Percentiles rank a stretch among this genome's conserved stretches.
Evolutionary conservation across 2,329 filamentous ascomycete genomes (phyloP).

Genomic region (Ophiostoma novo-ulmi): DNA sequence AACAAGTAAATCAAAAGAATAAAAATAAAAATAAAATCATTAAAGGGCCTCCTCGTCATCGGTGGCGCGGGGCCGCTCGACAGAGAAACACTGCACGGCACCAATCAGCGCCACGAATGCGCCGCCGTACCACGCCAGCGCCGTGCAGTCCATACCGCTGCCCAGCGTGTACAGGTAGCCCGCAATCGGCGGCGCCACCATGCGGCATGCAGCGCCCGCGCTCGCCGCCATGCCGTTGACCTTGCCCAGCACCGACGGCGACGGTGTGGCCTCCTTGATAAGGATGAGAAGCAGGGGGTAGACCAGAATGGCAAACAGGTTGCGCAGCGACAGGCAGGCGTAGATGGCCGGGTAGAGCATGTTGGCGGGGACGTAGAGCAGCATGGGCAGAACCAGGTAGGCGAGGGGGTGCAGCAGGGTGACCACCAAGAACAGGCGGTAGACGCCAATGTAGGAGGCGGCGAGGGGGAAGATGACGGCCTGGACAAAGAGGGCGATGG

Average conservation of each 20-base stretch:
- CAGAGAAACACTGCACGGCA: conserved; percentile 55
- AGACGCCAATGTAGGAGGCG: conserved; percentile 54
- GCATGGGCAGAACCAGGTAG: conserved; percentile 55
- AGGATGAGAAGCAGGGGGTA: conserved; percentile 63
- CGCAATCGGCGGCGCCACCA: conserved; percentile 60
- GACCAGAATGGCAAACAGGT: conserved; percentile 57
- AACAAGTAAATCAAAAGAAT: not conserved
- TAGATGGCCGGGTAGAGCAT: conserved; percentile 56
- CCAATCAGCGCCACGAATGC: conserved; percentile 52
- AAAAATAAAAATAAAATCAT: not conserved
- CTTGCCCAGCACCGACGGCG: conserved; percentile 52
- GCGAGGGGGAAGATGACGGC: conserved; percentile 61
- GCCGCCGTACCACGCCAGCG: conserved; percentile 60
- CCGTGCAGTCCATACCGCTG: conserved; percentile 54
- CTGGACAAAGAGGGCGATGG: conserved; percentile 69
- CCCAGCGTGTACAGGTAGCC: conserved; percentile 60
- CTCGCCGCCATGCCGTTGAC: conserved; percentile 63
- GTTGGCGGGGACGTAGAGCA: conserved; percentile 51
- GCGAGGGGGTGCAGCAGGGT: conserved; percentile 57
- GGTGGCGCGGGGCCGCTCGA: conserved; percentile 34
- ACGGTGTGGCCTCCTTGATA: conserved; percentile 61
- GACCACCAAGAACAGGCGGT: conserved; percentile 53
- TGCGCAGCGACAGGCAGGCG: conserved; percentile 51
- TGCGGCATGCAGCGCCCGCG: conserved; percentile 61
- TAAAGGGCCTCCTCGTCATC: not conserved